phyloP scores from a whole-genome alignment of 257 asterid genomes.

The Solanum tacnaense region DNA sequence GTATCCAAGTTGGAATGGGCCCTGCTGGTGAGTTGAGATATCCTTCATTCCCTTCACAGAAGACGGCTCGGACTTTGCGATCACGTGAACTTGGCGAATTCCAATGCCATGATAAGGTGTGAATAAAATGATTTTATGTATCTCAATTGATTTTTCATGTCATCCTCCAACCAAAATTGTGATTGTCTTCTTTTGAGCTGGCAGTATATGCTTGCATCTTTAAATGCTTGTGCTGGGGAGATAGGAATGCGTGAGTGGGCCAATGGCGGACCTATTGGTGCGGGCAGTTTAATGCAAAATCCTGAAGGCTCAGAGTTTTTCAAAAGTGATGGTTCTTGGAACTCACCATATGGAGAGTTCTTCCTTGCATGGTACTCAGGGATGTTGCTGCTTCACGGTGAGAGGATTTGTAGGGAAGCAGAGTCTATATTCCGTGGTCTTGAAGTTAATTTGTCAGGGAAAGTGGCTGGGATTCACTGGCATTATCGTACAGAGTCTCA shows the following conservation, averaged over 20 bases:
- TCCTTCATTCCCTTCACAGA: slow-evolving; percentile 46
- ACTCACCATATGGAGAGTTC: slow-evolving; percentile 52
- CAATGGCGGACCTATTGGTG: slow-evolving; percentile 39
- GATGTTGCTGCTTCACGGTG: slow-evolving; percentile 63
- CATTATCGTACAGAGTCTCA: slow-evolving; percentile 47
- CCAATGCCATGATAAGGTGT: slow-evolving; percentile 70
- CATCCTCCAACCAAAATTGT: not conserved
- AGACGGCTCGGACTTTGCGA: slow-evolving; percentile 36
- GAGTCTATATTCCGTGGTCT: slow-evolving; percentile 45
- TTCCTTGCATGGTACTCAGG: slow-evolving; percentile 72
- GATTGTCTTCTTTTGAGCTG: slow-evolving; percentile 16
- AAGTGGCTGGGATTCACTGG: slow-evolving; percentile 55
- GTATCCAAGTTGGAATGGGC: slow-evolving; percentile 81
- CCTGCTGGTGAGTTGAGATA: slow-evolving; percentile 77
- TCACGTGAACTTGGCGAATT: slow-evolving; percentile 61
- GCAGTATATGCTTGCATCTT: slow-evolving; percentile 77
- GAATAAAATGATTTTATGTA: not conserved
- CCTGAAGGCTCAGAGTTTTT: slow-evolving; percentile 49
- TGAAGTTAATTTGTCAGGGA: slow-evolving; percentile 48
- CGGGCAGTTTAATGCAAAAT: slow-evolving; percentile 32
- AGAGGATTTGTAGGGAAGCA: slow-evolving; percentile 64
- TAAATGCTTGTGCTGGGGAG: slow-evolving; percentile 41
- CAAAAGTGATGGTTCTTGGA: slow-evolving; percentile 50
- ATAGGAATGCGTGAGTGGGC: slow-evolving; percentile 57
- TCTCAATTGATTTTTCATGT: not conserved